Conservation (phyloP, 192 early-diverging fungal species). For the Mortierella antarctica region DNA sequence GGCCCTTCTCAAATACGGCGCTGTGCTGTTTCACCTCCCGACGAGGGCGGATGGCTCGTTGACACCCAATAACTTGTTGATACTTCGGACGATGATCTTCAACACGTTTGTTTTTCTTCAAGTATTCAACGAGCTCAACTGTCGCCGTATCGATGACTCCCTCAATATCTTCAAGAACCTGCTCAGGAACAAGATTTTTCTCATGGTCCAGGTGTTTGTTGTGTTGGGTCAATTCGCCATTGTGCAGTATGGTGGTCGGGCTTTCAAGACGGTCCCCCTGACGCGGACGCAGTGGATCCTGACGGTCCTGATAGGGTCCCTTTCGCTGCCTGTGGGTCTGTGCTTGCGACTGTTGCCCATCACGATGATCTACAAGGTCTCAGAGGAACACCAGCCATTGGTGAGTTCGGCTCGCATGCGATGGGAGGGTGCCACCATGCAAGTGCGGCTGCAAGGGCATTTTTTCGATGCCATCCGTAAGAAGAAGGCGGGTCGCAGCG, state of each 20-base stretch:
- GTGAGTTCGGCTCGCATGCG: conserved; percentile 32
- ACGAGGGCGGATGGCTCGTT: conserved; percentile 19
- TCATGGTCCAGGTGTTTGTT: conserved; percentile 79
- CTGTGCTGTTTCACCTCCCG: conserved; percentile 68
- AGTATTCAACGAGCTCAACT: conserved; percentile 96
- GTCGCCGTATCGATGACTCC: conserved; percentile 79
- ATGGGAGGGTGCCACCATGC: conserved; percentile 58
- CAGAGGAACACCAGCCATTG: conserved; percentile 43
- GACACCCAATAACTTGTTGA: conserved; percentile 44
- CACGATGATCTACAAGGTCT: conserved; percentile 26
- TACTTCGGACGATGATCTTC: conserved; percentile 87
- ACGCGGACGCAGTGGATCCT: conserved; percentile 77
- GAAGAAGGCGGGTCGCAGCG: conserved; percentile 12
- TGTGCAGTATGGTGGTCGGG: conserved; percentile 87
- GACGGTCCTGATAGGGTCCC: conserved; percentile 81
- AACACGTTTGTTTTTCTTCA: conserved; percentile 96
- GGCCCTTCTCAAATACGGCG: conserved; percentile 66
- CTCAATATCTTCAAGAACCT: conserved; percentile 93
- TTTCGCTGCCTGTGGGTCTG: conserved; percentile 85
- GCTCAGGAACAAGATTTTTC: conserved; percentile 82
- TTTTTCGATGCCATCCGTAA: conserved; percentile 67
- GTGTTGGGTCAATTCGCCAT: conserved; percentile 84
- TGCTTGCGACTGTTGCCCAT: conserved; percentile 83
- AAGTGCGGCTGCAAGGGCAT: conserved; percentile 52
- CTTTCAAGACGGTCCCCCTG: conserved; percentile 86